Conservation (phyloP, 179 eudicot genomes). For the Actinidia arguta region DNA sequence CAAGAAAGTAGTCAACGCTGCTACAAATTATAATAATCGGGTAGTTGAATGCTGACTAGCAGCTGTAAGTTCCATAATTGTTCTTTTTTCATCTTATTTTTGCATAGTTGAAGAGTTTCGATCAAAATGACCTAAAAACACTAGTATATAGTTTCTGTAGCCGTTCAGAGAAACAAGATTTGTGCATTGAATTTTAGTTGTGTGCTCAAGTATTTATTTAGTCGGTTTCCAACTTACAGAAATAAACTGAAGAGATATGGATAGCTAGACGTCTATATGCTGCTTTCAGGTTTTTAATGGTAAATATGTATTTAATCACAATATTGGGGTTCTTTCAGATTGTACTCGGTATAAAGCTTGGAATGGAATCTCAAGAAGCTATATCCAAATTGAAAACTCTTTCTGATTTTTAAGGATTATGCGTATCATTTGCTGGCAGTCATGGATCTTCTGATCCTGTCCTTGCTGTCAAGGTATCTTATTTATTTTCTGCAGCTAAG, state of each 20-base stretch:
- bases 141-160: not conserved
- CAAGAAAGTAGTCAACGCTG: constrained; percentile 96
- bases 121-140: constrained; percentile 7
- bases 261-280: not conserved
- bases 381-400: constrained; percentile 76
- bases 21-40: constrained; percentile 95
- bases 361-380: constrained; percentile 88
- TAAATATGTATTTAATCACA: not conserved
- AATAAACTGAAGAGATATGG: not conserved
- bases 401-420: constrained; percentile 95
- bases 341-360: constrained; percentile 85
- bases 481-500: not conserved
- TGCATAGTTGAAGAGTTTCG: not conserved
- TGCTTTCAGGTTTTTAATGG: not conserved
- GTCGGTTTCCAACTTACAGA: not conserved
- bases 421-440: constrained; percentile 76
- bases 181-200: not conserved
- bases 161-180: not conserved
- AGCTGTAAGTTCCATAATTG: constrained; percentile 57
- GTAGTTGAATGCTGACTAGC: constrained; percentile 98
- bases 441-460: constrained; percentile 88
- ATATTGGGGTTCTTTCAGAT: constrained; percentile 53
- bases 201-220: not conserved
- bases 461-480: constrained; percentile 86
- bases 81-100: not conserved